Conservation (phyloP, 2,329 filamentous ascomycete species). For the Claviceps spartinae region DNA sequence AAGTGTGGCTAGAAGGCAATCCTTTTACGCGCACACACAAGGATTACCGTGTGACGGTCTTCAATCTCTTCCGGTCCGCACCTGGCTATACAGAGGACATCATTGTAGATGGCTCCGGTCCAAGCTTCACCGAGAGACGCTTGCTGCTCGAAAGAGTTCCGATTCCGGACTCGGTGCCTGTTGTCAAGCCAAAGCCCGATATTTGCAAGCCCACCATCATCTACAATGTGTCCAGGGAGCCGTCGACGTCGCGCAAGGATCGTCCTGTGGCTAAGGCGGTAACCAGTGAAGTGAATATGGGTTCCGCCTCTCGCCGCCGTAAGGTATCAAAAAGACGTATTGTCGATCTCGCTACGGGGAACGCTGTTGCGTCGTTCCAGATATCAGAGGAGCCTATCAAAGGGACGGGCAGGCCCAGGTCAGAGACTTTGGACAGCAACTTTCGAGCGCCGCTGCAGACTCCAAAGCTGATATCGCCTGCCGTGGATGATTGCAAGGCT, state of each 20-base stretch:
- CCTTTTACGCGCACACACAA: conserved; percentile 80
- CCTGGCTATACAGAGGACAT: conserved; percentile 87
- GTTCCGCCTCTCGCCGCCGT: conserved; percentile 41
- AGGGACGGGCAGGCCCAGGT: conserved; percentile 10
- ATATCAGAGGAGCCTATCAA: conserved; percentile 15
- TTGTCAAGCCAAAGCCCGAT: conserved; percentile 56
- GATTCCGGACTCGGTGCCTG: conserved; percentile 61
- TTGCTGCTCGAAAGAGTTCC: conserved; percentile 70
- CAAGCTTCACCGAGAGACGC: conserved; percentile 74
- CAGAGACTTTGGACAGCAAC: conserved; percentile 18
- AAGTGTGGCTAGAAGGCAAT: conserved; percentile 87
- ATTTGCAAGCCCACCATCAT: conserved; percentile 55
- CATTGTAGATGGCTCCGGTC: conserved; percentile 70
- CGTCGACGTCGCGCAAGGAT: conserved; percentile 45
- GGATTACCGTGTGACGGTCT: conserved; percentile 77
- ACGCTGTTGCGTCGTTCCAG: conserved; percentile 19
- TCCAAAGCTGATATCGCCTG: conserved; percentile 21
- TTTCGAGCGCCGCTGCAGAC: conserved; percentile 32
- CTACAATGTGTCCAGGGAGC: conserved; percentile 36
- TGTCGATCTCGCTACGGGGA: conserved; percentile 47
- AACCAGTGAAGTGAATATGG: conserved; percentile 44
- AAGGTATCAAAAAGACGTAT: conserved; percentile 49
- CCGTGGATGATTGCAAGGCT: conserved; percentile 19
- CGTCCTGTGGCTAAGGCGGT: conserved; percentile 37
- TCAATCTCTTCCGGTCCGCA: conserved; percentile 86